Evolutionary conservation across 2,329 filamentous ascomycete species (phyloP).

Genomic region (Graphilbum ipis-grandicollis): DNA sequence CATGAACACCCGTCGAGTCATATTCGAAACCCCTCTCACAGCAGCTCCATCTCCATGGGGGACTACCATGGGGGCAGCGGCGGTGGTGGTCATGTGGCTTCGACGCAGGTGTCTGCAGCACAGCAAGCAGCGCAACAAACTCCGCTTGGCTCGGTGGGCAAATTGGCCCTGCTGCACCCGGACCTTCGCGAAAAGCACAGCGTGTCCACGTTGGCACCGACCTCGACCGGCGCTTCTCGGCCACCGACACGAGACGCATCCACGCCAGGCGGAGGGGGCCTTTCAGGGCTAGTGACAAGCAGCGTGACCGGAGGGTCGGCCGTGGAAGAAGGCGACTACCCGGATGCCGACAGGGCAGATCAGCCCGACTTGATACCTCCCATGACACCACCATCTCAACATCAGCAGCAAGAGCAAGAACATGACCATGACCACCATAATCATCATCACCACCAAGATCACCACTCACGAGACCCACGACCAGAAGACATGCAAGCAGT

Average conservation of each 20-base stretch:
- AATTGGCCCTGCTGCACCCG: slow-evolving; percentile 6
- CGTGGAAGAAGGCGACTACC: slow-evolving; percentile 5
- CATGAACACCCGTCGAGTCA: slow-evolving; percentile 8
- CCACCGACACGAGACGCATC: slow-evolving; percentile 38
- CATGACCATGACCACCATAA: slow-evolving; percentile 1
- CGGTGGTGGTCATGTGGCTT: slow-evolving; percentile 10
- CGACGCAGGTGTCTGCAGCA: neutral
- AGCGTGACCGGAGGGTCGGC: no score
- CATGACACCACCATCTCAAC: neutral
- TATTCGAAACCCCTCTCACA: slow-evolving; percentile 13
- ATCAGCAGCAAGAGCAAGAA: neutral
- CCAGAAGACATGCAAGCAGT: slow-evolving; percentile 86
- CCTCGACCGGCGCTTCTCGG: slow-evolving; percentile 30
- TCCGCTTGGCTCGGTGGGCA: neutral
- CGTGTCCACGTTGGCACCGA: slow-evolving; percentile 43
- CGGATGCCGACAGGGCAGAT: no score
- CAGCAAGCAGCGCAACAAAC: no score
- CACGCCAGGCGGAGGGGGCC: slow-evolving; percentile 10
- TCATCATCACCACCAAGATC: slow-evolving; percentile 1
- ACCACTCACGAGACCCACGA: slow-evolving; percentile 44
- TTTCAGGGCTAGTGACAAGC: slow-evolving; percentile 20
- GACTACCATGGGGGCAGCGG: slow-evolving; percentile 8
- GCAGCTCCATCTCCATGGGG: slow-evolving; percentile 15
- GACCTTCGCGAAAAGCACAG: slow-evolving; percentile 39
- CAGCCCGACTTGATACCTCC: no score